Conservation (phyloP, 441 rosid species). For the Populus hybrid region DNA sequence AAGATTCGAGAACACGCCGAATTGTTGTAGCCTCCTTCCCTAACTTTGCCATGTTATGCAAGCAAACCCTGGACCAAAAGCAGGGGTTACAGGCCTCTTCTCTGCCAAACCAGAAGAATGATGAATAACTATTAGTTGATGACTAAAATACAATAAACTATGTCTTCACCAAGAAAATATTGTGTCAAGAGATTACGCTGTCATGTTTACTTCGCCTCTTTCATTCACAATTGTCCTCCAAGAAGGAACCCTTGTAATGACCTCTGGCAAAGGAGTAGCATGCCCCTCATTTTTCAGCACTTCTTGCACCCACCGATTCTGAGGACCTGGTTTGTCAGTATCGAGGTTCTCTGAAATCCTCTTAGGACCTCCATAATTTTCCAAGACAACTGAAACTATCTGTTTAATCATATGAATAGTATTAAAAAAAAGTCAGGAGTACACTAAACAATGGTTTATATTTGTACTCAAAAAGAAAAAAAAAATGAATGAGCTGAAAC, state of each 20-base stretch:
- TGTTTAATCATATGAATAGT: conserved; percentile 28
- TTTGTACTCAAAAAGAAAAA: neutral
- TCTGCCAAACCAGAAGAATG: conserved; percentile 41
- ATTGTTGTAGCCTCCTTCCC: conserved; percentile 89
- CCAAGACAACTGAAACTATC: conserved; percentile 88
- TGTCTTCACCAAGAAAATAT: conserved; percentile 15
- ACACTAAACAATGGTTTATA: neutral
- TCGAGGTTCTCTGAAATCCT: conserved; percentile 42
- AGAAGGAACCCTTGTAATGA: conserved; percentile 52
- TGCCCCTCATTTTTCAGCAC: conserved; percentile 71
- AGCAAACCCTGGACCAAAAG: conserved; percentile 93
- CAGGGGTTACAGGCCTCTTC: conserved; percentile 71
- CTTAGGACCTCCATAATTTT: conserved; percentile 56
- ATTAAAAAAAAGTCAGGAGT: neutral
- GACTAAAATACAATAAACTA: conserved; percentile 9
- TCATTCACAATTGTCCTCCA: conserved; percentile 77
- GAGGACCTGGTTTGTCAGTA: conserved; percentile 33
- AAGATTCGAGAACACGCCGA: conserved; percentile 80
- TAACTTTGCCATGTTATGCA: conserved; percentile 86
- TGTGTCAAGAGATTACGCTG: conserved; percentile 57
- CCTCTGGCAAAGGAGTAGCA: conserved; percentile 40
- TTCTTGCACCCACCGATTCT: conserved; percentile 72
- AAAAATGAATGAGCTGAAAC: neutral
- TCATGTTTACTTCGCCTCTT: conserved; percentile 67
- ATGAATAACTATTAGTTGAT: conserved; percentile 14